Conservation (phyloP, 306 rosid genomes). For the Purshia tridentata region DNA sequence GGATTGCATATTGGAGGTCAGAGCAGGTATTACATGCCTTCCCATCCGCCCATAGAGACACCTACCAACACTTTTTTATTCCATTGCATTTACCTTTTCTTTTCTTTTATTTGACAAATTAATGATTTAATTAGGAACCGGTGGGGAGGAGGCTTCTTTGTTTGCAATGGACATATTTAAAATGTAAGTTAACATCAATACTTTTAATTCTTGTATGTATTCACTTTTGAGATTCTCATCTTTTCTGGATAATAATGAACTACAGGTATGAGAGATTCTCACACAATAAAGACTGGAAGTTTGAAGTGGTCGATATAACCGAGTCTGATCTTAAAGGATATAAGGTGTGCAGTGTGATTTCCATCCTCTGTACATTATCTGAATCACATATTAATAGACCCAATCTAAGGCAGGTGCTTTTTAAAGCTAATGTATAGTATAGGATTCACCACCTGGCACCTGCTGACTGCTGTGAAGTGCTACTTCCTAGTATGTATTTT, state of each 20-base stretch:
- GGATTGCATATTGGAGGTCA: conserved; percentile 91
- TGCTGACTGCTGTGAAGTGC: neutral
- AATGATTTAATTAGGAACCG: conserved; percentile 54
- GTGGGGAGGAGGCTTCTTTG: conserved; percentile 93
- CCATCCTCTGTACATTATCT: conserved; percentile 2
- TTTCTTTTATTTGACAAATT: conserved; percentile 5
- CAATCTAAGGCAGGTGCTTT: neutral
- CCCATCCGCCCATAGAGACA: neutral
- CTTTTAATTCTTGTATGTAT: conserved; percentile 15
- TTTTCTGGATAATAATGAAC: conserved; percentile 2
- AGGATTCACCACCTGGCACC: neutral
- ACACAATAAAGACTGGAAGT: conserved; percentile 75
- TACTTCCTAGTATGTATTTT: neutral
- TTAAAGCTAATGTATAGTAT: neutral
- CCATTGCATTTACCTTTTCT: conserved; percentile 9
- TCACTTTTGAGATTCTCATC: conserved; percentile 20
- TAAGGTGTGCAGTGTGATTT: conserved; percentile 47
- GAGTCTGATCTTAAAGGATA: conserved; percentile 81
- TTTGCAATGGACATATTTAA: conserved; percentile 90
- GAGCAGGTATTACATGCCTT: conserved; percentile 66
- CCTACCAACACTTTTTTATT: neutral
- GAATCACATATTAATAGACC: conserved; percentile 3
- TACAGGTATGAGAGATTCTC: conserved; percentile 84
- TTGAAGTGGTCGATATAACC: conserved; percentile 74
- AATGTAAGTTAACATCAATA: conserved; percentile 54